Conservation (phyloP, 768 basidiomycete species). For the Floccularia luteovirens region DNA sequence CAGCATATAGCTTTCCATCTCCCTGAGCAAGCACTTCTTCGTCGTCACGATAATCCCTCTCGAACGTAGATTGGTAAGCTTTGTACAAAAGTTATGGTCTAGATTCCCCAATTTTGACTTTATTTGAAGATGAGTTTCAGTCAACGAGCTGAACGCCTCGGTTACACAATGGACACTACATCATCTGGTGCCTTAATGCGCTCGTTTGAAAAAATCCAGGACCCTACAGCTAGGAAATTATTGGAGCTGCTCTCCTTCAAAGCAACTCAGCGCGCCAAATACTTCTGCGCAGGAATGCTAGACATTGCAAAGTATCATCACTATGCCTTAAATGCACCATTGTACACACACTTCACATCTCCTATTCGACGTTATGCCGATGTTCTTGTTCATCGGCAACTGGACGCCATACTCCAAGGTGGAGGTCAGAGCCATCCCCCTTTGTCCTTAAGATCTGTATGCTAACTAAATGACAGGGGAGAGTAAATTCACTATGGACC, state of each 20-base stretch:
- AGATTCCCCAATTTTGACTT: conserved; percentile 6
- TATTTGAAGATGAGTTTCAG: conserved; percentile 73
- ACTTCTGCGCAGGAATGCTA: conserved; percentile 98
- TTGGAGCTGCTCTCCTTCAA: conserved; percentile 82
- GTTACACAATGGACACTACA: conserved; percentile 73
- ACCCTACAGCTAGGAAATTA: conserved; percentile 69
- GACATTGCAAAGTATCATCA: conserved; percentile 98
- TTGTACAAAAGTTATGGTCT: not conserved
- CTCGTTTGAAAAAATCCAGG: conserved; percentile 68
- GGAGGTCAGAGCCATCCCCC: conserved; percentile 36
- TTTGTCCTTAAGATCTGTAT: not conserved
- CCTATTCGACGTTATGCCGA: conserved; percentile 94
- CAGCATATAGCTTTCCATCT: conserved; percentile 91
- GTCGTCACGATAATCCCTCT: conserved; percentile 91
- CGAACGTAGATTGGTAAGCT: conserved; percentile 78
- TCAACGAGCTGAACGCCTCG: conserved; percentile 78
- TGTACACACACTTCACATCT: conserved; percentile 92
- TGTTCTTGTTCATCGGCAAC: conserved; percentile 90
- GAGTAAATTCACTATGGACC: conserved; percentile 92
- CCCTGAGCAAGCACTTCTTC: conserved; percentile 94
- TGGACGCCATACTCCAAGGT: conserved; percentile 80
- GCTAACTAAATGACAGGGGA: conserved; percentile 36
- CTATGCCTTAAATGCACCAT: conserved; percentile 81
- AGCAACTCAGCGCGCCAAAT: conserved; percentile 92
- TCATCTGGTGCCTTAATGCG: conserved; percentile 78